phyloP scores from a whole-genome alignment of 306 rosid genomes.

The Fragaria nilgerrensis region DNA sequence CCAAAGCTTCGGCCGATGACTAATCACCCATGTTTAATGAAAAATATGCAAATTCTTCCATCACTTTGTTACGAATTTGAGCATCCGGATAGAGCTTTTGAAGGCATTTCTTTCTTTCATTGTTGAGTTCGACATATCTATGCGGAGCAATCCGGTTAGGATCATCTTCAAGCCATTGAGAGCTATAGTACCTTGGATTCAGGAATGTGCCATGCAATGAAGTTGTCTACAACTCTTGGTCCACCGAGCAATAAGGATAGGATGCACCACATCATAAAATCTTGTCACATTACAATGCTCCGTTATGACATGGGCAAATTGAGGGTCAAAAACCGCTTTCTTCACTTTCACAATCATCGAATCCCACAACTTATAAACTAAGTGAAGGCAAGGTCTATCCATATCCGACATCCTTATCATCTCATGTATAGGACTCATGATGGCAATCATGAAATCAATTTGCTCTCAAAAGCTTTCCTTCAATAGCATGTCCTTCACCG shows the following conservation, averaged over 20 bases:
- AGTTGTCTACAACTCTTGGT: neutral
- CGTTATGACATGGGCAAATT: neutral
- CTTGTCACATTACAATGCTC: neutral
- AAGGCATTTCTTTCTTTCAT: neutral
- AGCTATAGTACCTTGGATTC: neutral
- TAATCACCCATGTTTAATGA: too few relatives aligned
- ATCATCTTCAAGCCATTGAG: neutral
- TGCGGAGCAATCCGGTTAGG: neutral
- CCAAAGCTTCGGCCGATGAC: too few relatives aligned
- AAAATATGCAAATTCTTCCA: too few relatives aligned
- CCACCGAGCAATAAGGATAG: neutral
- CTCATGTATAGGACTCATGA: neutral
- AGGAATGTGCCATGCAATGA: neutral
- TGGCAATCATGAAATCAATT: neutral
- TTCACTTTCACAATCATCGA: conserved; percentile 1
- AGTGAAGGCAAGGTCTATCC: neutral
- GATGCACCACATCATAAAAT: neutral
- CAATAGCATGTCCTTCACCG: neutral
- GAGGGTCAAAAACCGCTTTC: neutral
- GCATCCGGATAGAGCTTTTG: neutral
- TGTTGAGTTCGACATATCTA: neutral
- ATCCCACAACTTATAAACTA: conserved; percentile 3
- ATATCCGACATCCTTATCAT: neutral
- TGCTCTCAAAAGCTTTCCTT: neutral
- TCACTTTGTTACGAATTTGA: neutral